A percentile compares a stretch with the other conserved stretches of the same genome.
phyloP scores from a whole-genome alignment of 305 asterid genomes.

The Solanum aculeatissimum region DNA sequence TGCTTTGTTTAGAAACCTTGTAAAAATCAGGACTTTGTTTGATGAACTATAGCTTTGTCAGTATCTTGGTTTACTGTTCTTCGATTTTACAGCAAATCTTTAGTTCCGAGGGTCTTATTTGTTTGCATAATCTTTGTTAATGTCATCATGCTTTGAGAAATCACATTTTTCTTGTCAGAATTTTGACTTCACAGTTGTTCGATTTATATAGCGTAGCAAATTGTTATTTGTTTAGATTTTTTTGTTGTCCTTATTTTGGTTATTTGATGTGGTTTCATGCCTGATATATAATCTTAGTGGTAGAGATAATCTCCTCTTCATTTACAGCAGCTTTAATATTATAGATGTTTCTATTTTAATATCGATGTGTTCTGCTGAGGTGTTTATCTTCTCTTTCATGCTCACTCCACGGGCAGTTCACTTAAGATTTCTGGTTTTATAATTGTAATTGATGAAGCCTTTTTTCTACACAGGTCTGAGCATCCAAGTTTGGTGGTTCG shows the following conservation, averaged over 20 bases:
- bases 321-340: background rate
- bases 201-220: background rate
- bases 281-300: background rate
- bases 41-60: background rate
- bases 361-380: background rate
- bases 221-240: background rate
- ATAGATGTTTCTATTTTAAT: background rate
- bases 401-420: background rate
- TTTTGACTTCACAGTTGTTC: background rate
- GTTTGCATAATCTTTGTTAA: background rate
- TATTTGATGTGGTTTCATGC: background rate
- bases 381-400: background rate
- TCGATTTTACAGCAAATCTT: background rate
- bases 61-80: background rate
- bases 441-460: background rate
- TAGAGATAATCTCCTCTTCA: background rate
- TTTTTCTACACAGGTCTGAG: slow-evolving; percentile 23
- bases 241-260: background rate
- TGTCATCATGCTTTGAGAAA: background rate
- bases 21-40: background rate
- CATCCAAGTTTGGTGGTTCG: slow-evolving; percentile 10
- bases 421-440: background rate
- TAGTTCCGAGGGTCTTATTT: background rate
- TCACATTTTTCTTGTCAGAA: background rate
- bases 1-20: background rate